Base-by-base conservation (phyloP, 768 basidiomycete genomes). In the Candolleomyces aberdarensis region DNA sequence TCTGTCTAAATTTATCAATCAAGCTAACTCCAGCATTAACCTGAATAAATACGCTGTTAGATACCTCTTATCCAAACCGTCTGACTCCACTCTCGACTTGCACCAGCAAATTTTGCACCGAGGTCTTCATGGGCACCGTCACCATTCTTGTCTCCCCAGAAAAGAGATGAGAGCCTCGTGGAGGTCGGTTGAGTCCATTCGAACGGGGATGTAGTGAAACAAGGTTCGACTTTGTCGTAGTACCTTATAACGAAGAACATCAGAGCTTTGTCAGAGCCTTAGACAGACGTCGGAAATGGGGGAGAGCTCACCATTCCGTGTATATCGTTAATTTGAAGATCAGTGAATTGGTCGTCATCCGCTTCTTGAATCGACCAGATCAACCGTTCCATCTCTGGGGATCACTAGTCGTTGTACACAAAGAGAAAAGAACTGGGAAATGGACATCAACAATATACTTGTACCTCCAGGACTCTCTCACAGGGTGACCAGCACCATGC, bases 131-230 rank as follows among this genome's bases (percentile, higher is more conserved):
- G 88, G 0, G 76, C 84, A 11, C 80, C 80, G 41, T 81, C 78
- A 17, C 86, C 84, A 57, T 82, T 75, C 8, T 76, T 77, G 64
- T 82, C 80, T 0, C 89, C 88, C 0, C 85, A 82, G 74, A 92
- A 92, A 76, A 94, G 93, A 94, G 0, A 85, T 72, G 48, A 90
- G 77, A 3, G 85, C 76, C 64, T 92, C 91, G 69, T 89, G 82
- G 3, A 92, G 70, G 70, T 92, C 89, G 0, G 81, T 78, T 11
- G 87, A 79, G 63, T 88, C 86, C 0, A 87, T 61, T 63, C 85
- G 82, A 3, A 91, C 76, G 1, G 89, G 89, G 0, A 91, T 78
- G 67, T 91, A 92, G 70, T 91, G 89, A 3, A 88, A 86, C 87
- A 89, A 0, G 87, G 83, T 57, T 79, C 80, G 52, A 83, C 74